Percentiles rank a stretch among this genome's conserved stretches.
phyloP scores from a whole-genome alignment of 768 basidiomycete species.

The Dioszegia hungarica region DNA sequence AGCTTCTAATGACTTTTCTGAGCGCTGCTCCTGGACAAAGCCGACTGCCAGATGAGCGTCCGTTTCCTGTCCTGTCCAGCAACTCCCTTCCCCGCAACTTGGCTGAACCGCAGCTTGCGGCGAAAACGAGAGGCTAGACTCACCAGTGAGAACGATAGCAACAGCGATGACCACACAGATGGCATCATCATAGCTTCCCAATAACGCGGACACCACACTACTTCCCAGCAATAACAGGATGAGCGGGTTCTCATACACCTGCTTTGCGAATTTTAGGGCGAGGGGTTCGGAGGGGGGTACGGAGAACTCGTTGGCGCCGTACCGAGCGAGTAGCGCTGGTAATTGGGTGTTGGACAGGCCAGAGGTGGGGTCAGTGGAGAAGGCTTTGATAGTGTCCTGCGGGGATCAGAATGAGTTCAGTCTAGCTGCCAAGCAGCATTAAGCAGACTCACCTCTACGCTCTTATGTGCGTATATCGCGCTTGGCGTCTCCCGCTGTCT shows the following conservation, averaged over 20 bases:
- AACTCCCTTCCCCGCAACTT: background rate
- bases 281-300: constrained; percentile 75
- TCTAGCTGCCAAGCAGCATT: background rate
- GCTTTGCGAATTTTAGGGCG: constrained; percentile 83
- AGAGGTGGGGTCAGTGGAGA: constrained; percentile 59
- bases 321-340: constrained; percentile 59
- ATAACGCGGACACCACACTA: constrained; percentile 77
- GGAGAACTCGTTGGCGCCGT: constrained; percentile 93
- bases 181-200: constrained; percentile 96
- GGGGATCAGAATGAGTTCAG: background rate
- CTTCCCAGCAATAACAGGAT: constrained; percentile 87
- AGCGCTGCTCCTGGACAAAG: constrained; percentile 90
- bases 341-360: constrained; percentile 67
- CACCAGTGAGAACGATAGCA: constrained; percentile 86
- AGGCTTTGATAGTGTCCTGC: constrained; percentile 70
- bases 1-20: constrained; percentile 89
- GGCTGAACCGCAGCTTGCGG: background rate
- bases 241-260: constrained; percentile 89
- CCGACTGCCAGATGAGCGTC: constrained; percentile 57
- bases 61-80: background rate
- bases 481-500: constrained; percentile 42
- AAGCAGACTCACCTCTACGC: constrained; percentile 32
- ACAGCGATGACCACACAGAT: constrained; percentile 88
- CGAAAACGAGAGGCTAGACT: constrained; percentile 31
- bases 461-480: constrained; percentile 40